These are phyloP conservation scores for Colletotrichum ledebouriae DNA, from an alignment of 2,329 filamentous ascomycete species.

Conservation along the genomic window DNA sequence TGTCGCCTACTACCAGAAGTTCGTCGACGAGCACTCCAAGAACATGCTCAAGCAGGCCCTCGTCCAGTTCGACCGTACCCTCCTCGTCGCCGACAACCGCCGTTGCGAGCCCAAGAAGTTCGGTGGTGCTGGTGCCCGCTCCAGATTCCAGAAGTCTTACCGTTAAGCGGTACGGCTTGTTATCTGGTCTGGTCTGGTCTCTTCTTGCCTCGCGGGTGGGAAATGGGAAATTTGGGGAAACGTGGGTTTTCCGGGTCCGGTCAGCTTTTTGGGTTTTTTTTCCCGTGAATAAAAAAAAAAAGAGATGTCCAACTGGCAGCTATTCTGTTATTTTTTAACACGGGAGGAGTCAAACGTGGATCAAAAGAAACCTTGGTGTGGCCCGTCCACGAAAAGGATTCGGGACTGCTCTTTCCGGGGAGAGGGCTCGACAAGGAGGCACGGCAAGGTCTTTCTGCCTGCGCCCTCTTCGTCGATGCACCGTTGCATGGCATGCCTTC, in stretches of 20 bases:
- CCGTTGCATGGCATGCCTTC: conserved; percentile 61
- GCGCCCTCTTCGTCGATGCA: conserved; percentile 52
- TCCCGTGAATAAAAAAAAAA: conserved; percentile 36
- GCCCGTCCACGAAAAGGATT: conserved; percentile 43
- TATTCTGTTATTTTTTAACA: conserved; percentile 31
- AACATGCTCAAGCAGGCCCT: conserved; percentile 98
- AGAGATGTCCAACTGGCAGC: conserved; percentile 25
- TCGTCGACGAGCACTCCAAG: conserved; percentile 99
- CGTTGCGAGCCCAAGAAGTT: conserved; percentile 99
- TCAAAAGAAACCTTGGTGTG: conserved; percentile 50
- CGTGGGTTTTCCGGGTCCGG: conserved; percentile 37
- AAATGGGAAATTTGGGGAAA: conserved; percentile 37
- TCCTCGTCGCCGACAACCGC: conserved; percentile 99
- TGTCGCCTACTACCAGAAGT: conserved; percentile 97
- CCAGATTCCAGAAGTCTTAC: conserved; percentile 99
- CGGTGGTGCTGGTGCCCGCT: conserved; percentile 91
- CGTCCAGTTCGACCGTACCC: conserved; percentile 94
- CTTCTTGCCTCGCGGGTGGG: conserved; percentile 28
- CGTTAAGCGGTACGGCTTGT: conserved; percentile 73
- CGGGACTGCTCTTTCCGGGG: conserved; percentile 10
- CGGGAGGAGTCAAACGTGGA: conserved; percentile 48
- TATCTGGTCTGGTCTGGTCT: conserved; percentile 35
- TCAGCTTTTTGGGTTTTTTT: conserved; percentile 39
- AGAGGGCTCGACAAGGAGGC: neutral
- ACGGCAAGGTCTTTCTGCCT: neutral